Evolutionary conservation across 805 yeast species (phyloP).

Genomic region (Zygoascus ofunaensis): DNA sequence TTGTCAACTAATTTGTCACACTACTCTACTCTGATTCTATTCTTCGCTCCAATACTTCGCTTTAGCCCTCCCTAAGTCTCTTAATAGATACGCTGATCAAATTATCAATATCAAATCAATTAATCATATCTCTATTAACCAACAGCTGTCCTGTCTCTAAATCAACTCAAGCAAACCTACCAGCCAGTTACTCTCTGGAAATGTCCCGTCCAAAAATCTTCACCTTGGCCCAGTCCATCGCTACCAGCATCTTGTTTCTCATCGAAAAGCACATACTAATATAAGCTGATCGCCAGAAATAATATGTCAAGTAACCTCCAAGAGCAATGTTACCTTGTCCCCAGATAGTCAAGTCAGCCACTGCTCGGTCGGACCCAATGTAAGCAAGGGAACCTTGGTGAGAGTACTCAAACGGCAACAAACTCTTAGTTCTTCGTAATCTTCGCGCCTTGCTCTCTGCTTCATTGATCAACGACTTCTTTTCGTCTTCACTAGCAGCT

Average conservation of each 20-base stretch:
- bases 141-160: no score
- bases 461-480: constrained; percentile 32
- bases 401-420: constrained; percentile 59
- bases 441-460: constrained; percentile 38
- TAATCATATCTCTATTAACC: no score
- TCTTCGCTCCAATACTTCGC: no score
- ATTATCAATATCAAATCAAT: no score
- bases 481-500: constrained; percentile 18
- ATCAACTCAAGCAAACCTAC: no score
- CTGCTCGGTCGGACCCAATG: constrained; percentile 85
- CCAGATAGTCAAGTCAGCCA: constrained; percentile 69
- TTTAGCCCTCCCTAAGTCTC: no score
- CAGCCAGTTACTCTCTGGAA: constrained; percentile 72
- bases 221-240: constrained; percentile 83
- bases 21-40: no score
- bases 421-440: constrained; percentile 29
- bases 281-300: constrained; percentile 93
- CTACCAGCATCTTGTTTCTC: constrained; percentile 78
- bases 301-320: constrained; percentile 79
- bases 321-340: constrained; percentile 68
- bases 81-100: no score
- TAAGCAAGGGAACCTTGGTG: constrained; percentile 93
- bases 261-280: constrained; percentile 85
- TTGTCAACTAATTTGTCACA: no score
- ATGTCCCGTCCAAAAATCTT: constrained; percentile 88